Base-by-base conservation (phyloP, 306 rosid genomes). In the Biancaea sappan region DNA sequence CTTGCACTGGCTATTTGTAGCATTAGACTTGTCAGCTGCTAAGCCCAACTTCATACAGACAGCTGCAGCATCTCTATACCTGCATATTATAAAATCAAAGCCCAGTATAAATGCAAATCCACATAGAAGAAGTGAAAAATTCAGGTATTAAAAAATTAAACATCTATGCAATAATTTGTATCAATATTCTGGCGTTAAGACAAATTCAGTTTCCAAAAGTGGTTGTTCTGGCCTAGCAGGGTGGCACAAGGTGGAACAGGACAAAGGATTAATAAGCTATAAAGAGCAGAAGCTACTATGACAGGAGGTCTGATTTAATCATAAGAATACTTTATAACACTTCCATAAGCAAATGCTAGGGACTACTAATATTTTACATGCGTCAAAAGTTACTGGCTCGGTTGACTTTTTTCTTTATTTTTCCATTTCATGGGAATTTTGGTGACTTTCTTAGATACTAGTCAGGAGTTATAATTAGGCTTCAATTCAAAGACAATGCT, bases 1-100 rank as follows among this genome's bases (percentile, higher is more conserved):
- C 99, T 92, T 94, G 87, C 84, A 84, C 60, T 94, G 97, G 83
- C 95, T 92, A 74, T 92, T 87, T 73, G 92, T 80, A 54, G 99
- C 99, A 80, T 87, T 90, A 81, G 90, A 85, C 68, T 92, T 88
- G 84, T 94, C 97, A 73, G 98, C 98, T 21, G 96, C 88, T 84
- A 90, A 71, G 57, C 98, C 98, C 91, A 88, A 87, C 69, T 82
- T 82, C 82, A 94, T 80, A 77, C 87, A 60, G 70, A 81, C 74
- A 76, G 90, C 81, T 43, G 95, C 97, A 66, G 98, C 98, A 72
- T 94, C 98, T 44, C 86, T 72, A 73, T 91, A 90, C 81, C 98
- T 94, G 89, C 76, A 66, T 19, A 76, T 44, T 34, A 70, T 44
- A 66, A 71, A 84, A 73, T 38, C 72, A 58, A 28, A 43, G 18